Evolutionary conservation across 164 flowering plant species (phyloP).

Genomic region (Vitis labrusca): DNA sequence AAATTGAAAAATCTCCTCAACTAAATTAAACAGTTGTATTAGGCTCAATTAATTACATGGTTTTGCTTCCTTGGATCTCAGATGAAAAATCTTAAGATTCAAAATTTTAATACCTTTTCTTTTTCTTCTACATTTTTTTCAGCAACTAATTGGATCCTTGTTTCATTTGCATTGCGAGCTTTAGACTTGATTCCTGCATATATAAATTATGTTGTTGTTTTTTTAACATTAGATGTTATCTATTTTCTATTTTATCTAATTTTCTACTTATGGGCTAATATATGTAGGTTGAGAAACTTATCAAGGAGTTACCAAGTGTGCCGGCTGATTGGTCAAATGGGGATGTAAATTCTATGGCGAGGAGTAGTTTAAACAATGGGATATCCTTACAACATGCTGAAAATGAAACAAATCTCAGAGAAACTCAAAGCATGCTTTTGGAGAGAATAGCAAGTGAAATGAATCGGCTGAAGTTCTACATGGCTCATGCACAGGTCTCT

Average conservation of each 20-base stretch:
- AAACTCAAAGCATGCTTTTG: constrained; percentile 94
- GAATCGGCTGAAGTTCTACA: constrained; percentile 92
- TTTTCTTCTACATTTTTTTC: not conserved
- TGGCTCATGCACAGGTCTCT: constrained; percentile 86
- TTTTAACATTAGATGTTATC: not conserved
- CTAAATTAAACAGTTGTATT: not conserved
- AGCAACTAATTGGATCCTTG: not conserved
- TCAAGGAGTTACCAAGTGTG: constrained; percentile 64
- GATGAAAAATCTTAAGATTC: not conserved
- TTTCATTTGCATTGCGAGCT: not conserved
- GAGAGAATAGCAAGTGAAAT: constrained; percentile 99
- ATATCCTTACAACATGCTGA: constrained; percentile 50
- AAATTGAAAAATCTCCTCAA: not conserved
- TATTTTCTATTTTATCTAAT: not conserved
- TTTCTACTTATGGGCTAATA: not conserved
- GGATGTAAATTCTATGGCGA: constrained; percentile 40
- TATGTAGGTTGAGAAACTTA: constrained; percentile 68
- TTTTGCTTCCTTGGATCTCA: not conserved
- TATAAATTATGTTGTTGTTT: not conserved
- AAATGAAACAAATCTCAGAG: constrained; percentile 74
- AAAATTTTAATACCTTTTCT: not conserved
- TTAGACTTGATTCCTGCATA: not conserved
- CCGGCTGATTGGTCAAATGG: constrained; percentile 76
- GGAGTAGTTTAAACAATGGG: constrained; percentile 47
- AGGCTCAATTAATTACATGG: not conserved